Conservation (phyloP, 164 flowering plant genomes). For the Umbilicus rupestris region DNA sequence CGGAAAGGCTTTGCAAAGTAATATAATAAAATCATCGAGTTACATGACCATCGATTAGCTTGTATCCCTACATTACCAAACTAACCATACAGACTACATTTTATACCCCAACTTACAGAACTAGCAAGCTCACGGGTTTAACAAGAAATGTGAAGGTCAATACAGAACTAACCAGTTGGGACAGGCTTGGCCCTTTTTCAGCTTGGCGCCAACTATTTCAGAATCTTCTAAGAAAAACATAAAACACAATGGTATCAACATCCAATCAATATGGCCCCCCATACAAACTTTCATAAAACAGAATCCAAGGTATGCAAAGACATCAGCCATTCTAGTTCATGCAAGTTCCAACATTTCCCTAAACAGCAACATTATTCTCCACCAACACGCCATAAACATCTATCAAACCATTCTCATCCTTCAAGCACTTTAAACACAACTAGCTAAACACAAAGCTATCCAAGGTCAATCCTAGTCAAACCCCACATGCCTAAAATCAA, state of each 20-base stretch:
- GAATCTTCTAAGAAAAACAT: not conserved
- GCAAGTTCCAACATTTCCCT: not conserved
- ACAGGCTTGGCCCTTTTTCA: not conserved
- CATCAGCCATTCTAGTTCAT: not conserved
- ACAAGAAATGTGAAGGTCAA: not conserved
- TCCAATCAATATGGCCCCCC: too few species aligned
- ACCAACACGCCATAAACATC: not conserved
- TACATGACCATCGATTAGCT: not conserved
- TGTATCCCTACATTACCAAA: not conserved
- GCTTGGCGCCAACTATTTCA: not conserved
- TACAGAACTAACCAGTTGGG: slow-evolving; percentile 4
- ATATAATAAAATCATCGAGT: not conserved
- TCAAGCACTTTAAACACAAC: not conserved
- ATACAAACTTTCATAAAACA: too few species aligned
- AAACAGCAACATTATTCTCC: not conserved
- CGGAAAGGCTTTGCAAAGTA: not conserved
- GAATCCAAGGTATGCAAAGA: not conserved
- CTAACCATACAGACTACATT: not conserved
- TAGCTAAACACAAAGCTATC: not conserved
- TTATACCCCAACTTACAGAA: not conserved
- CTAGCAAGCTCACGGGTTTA: not conserved
- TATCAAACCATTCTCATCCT: not conserved
- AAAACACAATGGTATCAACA: not conserved
- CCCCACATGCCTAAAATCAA: not conserved
- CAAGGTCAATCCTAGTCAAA: not conserved